phyloP scores from a whole-genome alignment of 2,329 filamentous ascomycete species.

The Colletotrichum siamense region DNA sequence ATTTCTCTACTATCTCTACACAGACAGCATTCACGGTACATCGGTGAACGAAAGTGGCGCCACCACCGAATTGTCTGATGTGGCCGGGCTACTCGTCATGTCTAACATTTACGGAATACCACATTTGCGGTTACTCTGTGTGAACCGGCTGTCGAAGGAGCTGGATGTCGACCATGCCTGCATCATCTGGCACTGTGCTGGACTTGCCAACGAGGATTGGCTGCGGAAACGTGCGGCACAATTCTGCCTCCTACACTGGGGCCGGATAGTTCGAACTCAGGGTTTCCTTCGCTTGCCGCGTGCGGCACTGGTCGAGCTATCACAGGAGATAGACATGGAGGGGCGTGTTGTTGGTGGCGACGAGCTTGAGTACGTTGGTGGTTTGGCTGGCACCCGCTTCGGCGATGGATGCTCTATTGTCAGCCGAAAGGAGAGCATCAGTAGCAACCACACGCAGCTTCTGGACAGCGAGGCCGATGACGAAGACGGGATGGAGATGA shows the following conservation, averaged over 20 bases:
- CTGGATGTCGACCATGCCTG: constrained; percentile 95
- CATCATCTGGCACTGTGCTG: constrained; percentile 94
- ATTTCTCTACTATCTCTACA: constrained; percentile 96
- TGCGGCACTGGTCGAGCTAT: constrained; percentile 84
- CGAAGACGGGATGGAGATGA: constrained; percentile 68
- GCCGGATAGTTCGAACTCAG: constrained; percentile 86
- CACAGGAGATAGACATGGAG: constrained; percentile 91
- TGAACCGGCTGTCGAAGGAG: constrained; percentile 88
- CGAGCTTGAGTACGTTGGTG: constrained; percentile 69
- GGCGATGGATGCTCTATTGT: constrained; percentile 41
- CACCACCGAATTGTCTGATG: constrained; percentile 80
- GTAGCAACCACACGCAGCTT: constrained; percentile 63
- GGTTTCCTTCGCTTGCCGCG: constrained; percentile 85
- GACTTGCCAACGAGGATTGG: constrained; percentile 91
- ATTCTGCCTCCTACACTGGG: constrained; percentile 95
- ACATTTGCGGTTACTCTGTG: constrained; percentile 86
- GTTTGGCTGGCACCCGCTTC: constrained; percentile 52
- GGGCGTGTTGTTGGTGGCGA: constrained; percentile 90
- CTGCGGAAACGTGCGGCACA: constrained; percentile 84
- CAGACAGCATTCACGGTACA: constrained; percentile 78
- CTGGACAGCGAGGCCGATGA: constrained; percentile 64
- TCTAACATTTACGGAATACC: constrained; percentile 98
- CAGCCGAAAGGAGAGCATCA: constrained; percentile 63
- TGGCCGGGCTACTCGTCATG: constrained; percentile 95
- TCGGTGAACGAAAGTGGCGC: constrained; percentile 66